These are phyloP conservation scores for Oenanthe sinensis DNA, from an alignment of 129 eudicot genomes.

Conservation along the genomic window DNA sequence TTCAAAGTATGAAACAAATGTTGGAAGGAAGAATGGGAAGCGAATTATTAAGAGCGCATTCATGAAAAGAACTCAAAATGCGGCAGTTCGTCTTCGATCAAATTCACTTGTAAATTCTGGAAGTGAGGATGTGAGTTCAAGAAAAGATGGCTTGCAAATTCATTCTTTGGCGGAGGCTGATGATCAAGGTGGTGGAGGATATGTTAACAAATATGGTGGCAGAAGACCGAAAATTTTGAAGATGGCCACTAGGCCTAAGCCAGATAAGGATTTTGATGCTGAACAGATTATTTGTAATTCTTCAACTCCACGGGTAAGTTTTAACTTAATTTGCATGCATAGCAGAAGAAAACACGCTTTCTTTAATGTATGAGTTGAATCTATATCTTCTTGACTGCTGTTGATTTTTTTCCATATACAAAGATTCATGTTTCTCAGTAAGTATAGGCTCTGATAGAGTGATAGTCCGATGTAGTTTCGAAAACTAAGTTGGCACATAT, in stretches of 20 bases:
- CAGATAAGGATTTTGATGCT: not conserved
- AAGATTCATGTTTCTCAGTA: not conserved
- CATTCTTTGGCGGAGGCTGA: not conserved
- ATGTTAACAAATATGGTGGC: not conserved
- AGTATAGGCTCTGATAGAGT: not conserved
- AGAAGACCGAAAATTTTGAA: not conserved
- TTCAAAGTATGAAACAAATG: not conserved
- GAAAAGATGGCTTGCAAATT: not conserved
- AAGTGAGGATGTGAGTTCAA: not conserved
- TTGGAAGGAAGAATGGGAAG: not conserved
- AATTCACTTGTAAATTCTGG: not conserved
- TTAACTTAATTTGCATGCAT: not conserved
- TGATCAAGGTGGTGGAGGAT: not conserved
- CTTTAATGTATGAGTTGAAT: not conserved
- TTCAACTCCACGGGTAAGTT: not conserved
- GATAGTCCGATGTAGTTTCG: not conserved
- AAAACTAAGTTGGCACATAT: not conserved
- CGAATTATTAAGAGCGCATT: not conserved
- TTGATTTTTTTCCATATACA: too few species aligned
- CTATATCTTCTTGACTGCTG: too few species aligned
- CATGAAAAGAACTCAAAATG: not conserved
- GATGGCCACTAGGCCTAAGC: not conserved
- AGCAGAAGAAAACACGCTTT: not conserved
- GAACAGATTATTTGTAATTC: not conserved
- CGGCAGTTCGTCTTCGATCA: not conserved